Conservation (phyloP, 306 rosid genomes). For the Citrullus amarus region DNA sequence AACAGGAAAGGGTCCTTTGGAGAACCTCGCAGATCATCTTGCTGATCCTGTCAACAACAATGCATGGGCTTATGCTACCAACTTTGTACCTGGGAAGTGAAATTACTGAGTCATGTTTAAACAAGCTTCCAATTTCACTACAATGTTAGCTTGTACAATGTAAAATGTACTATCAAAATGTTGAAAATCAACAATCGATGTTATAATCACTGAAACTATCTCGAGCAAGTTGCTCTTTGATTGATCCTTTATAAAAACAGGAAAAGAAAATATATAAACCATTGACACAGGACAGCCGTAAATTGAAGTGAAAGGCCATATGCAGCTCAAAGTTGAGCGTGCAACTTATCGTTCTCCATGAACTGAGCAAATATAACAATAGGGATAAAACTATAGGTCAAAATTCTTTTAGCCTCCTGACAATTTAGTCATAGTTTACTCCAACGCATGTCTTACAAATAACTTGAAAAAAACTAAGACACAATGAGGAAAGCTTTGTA, state of each 20-base stretch:
- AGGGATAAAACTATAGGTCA: not conserved
- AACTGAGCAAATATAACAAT: not conserved
- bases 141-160: not conserved
- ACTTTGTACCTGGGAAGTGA: conserved; percentile 28
- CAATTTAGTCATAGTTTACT: not conserved
- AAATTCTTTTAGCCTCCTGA: not conserved
- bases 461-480: not conserved
- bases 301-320: not conserved
- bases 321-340: not conserved
- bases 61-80: conserved; percentile 23
- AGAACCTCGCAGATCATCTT: conserved; percentile 33
- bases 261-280: not conserved
- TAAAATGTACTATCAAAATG: not conserved
- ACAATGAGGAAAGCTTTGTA: not conserved
- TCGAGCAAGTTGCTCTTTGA: not conserved
- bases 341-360: not conserved
- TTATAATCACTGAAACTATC: not conserved
- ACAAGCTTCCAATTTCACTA: not conserved
- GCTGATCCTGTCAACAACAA: conserved; percentile 27
- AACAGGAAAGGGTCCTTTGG: conserved; percentile 27
- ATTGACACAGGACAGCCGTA: not conserved
- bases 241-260: not conserved
- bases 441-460: not conserved
- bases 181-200: not conserved
- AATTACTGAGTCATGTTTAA: not conserved